Evolutionary conservation across 768 basidiomycete genomes (phyloP), one percentile per base, ranked within the genome.

Genomic region (Arthromyces matolae): DNA sequence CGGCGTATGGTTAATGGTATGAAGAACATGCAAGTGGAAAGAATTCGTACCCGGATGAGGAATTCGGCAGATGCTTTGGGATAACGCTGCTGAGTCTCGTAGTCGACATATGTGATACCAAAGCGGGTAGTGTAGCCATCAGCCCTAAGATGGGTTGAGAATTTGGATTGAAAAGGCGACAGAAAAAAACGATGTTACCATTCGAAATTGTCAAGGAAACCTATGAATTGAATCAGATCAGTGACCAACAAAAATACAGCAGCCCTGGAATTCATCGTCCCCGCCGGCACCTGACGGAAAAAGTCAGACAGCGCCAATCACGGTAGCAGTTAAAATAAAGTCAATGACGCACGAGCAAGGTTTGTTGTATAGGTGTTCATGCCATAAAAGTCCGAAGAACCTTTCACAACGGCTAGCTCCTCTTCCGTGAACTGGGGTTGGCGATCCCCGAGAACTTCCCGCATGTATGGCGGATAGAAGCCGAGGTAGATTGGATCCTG

Each of bases 401-500:
- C 79, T 45, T 78, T 77, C 32, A 85, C 79, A 28, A 85, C 57
- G 0, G 67, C 66, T 52, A 75, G 59, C 53, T 86, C 82, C 24
- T 79, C 80, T 4, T 69, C 59, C 1, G 80, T 79, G 56, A 79
- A 81, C 35, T 72, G 71, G 0, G 79, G 78, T 32, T 84, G 73
- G 13, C 80, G 76, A 50, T 77, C 71, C 12, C 76, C 75, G 38
- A 80, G 71, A 20, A 83, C 73, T 42, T 73, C 68, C 19, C 76
- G 69, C 68, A 84, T 75, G 54, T 75, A n/a, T n/a, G 65, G 63
- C 1, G 87, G 86, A 62, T 87, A 89, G 44, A 75, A 68, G 3
- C 86, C 87, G 18, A 85, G 79, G 65, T 89, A 84, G 41, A 88
- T 79, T 2, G 83, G 79, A 58, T 85, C 84, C 74, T 80, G n/a